Conservation (phyloP, 306 rosid genomes). For the Mimosa pudica region DNA sequence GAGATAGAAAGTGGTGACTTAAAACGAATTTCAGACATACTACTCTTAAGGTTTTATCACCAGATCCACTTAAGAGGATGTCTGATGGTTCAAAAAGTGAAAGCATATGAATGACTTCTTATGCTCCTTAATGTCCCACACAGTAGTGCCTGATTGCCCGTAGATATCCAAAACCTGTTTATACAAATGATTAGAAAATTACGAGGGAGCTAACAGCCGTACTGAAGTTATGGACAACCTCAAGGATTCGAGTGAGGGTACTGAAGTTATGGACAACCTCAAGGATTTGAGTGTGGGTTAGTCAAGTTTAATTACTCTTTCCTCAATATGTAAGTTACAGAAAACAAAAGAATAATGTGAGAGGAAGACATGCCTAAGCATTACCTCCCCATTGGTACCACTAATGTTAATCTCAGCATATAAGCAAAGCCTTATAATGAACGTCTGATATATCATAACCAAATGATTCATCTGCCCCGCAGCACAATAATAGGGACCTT, state of each 20-base stretch:
- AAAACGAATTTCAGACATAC: slow-evolving; percentile 38
- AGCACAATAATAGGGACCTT: no score
- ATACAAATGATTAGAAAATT: slow-evolving; percentile 40
- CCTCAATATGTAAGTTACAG: background rate
- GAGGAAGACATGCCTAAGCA: no score
- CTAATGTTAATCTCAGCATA: no score
- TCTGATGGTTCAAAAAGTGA: slow-evolving; percentile 62
- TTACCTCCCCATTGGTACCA: no score
- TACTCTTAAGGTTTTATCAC: slow-evolving; percentile 78
- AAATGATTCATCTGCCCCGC: no score
- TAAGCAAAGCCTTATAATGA: no score
- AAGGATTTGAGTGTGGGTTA: slow-evolving; percentile 63
- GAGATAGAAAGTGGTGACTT: slow-evolving; percentile 32
- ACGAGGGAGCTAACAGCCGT: slow-evolving; percentile 71
- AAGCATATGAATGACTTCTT: slow-evolving; percentile 68
- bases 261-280: no score
- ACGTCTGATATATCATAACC: no score
- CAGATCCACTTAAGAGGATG: slow-evolving; percentile 74
- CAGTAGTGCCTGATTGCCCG: slow-evolving; percentile 69
- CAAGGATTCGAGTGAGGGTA: slow-evolving; percentile 30
- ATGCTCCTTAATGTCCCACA: slow-evolving; percentile 77
- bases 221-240: slow-evolving; percentile 56
- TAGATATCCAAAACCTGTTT: slow-evolving; percentile 73
- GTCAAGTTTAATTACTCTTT: slow-evolving; percentile 23
- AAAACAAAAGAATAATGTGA: slow-evolving; percentile 2